Percentiles rank a stretch among this genome's conserved stretches.
Conservation (phyloP, 2,329 filamentous ascomycete species). For the Dothideomycetes sp. region DNA sequence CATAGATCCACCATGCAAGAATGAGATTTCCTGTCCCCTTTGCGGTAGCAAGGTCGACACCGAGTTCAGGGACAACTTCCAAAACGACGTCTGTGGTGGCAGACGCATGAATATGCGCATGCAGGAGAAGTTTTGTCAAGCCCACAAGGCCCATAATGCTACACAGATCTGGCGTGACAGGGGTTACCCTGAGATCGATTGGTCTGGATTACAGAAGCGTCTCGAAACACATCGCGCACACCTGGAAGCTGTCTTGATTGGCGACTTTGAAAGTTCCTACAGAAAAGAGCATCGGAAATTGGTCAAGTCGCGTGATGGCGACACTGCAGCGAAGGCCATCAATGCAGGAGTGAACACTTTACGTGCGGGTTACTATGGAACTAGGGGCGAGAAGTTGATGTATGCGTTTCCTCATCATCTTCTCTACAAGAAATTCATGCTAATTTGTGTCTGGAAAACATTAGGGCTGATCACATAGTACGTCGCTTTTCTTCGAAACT, state of each 20-base stretch:
- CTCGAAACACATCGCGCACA: conserved; percentile 21
- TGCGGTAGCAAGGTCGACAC: conserved; percentile 24
- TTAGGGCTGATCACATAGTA: conserved; percentile 27
- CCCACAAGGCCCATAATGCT: conserved; percentile 24
- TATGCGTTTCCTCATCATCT: conserved; percentile 14
- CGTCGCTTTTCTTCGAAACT: conserved; percentile 21
- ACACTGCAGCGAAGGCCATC: conserved; percentile 19
- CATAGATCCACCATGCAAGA: no score
- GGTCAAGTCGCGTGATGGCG: conserved; percentile 14
- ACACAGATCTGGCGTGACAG: conserved; percentile 21
- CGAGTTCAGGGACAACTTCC: conserved; percentile 23
- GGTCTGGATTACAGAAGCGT: conserved; percentile 20
- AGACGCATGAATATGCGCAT: conserved; percentile 22
- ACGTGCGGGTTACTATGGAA: conserved; percentile 28
- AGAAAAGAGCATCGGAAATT: conserved; percentile 19
- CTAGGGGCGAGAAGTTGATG: conserved; percentile 27
- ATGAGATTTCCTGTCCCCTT: conserved; percentile 23
- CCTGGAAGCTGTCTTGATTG: conserved; percentile 21
- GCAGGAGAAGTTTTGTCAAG: conserved; percentile 27
- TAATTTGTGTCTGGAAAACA: conserved; percentile 8
- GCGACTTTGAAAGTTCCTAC: conserved; percentile 19
- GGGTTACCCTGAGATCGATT: conserved; percentile 28
- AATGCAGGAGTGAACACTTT: conserved; percentile 2
- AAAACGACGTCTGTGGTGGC: conserved; percentile 19
- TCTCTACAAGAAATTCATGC: not conserved